Percentiles rank a stretch among this genome's conserved stretches.
Conservation (phyloP, 1,284 basidiomycete genomes). For the Chiua sp. region DNA sequence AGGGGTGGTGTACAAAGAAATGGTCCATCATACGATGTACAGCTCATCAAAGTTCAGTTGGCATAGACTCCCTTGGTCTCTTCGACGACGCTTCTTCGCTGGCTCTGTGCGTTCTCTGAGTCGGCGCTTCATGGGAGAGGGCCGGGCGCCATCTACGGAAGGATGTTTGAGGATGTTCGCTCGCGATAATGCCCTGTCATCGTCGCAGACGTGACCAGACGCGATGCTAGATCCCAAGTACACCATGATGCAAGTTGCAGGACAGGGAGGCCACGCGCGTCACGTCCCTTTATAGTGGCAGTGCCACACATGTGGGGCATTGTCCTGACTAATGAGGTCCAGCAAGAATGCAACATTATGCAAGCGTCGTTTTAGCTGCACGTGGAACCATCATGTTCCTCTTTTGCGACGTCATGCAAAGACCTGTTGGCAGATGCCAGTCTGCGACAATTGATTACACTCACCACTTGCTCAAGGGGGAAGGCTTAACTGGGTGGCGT, state of each 20-base stretch:
- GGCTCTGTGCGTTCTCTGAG: neutral
- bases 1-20: neutral
- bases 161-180: neutral
- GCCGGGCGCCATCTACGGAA: neutral
- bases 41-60: constrained; percentile 24
- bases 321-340: constrained; percentile 50
- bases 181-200: neutral
- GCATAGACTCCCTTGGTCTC: constrained; percentile 14
- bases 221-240: neutral
- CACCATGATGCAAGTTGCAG: constrained; percentile 16
- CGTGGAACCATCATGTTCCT: constrained; percentile 73
- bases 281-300: constrained; percentile 21
- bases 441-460: constrained; percentile 66
- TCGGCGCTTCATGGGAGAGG: constrained; percentile 10
- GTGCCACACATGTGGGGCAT: constrained; percentile 70
- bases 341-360: constrained; percentile 46
- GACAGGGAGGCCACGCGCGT: constrained; percentile 21
- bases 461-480: constrained; percentile 42
- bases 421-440: neutral
- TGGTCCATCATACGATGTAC: constrained; percentile 14
- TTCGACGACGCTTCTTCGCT: constrained; percentile 21
- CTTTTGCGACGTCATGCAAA: constrained; percentile 61
- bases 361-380: constrained; percentile 71
- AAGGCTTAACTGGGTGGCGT: neutral
- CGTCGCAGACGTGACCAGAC: constrained; percentile 2